A percentile compares a stretch with the other conserved stretches of the same genome.
These are phyloP conservation scores for Trichoderma sp. DNA, from an alignment of 2,329 filamentous ascomycete genomes.

Conservation along the genomic window DNA sequence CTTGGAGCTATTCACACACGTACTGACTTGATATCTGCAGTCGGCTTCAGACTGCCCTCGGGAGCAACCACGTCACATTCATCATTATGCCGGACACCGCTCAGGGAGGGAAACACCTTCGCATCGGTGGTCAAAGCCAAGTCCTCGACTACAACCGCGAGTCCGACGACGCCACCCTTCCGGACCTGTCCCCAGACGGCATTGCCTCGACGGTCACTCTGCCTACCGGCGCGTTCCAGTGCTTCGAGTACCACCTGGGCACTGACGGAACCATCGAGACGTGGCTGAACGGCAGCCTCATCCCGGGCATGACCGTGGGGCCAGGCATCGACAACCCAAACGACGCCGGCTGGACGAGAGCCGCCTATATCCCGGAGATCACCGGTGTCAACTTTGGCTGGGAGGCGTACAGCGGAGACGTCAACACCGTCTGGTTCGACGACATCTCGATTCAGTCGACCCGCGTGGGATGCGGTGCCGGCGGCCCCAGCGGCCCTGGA, in stretches of 20 bases:
- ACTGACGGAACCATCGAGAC: slow-evolving; percentile 21
- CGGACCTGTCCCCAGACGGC: slow-evolving; percentile 20
- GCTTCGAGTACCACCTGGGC: slow-evolving; percentile 21
- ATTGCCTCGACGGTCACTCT: slow-evolving; percentile 20
- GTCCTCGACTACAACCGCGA: slow-evolving; percentile 25
- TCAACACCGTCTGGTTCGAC: slow-evolving; percentile 23
- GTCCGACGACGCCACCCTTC: slow-evolving; percentile 22
- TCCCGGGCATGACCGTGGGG: slow-evolving; percentile 18
- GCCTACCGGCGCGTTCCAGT: slow-evolving; percentile 22
- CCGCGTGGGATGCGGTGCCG: slow-evolving; percentile 21
- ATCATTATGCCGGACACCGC: slow-evolving; percentile 20
- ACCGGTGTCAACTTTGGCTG: slow-evolving; percentile 26
- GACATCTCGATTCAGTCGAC: slow-evolving; percentile 12
- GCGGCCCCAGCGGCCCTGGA: not conserved
- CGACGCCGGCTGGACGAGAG: slow-evolving; percentile 20
- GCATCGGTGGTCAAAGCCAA: slow-evolving; percentile 20
- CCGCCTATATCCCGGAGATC: not conserved
- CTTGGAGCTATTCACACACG: not conserved
- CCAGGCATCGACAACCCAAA: slow-evolving; percentile 15
- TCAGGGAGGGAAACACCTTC: slow-evolving; percentile 10
- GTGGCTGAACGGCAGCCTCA: slow-evolving; percentile 17
- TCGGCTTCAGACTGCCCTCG: slow-evolving; percentile 20
- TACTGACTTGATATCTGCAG: slow-evolving; percentile 9
- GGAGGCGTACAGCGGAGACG: slow-evolving; percentile 24
- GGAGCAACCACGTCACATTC: slow-evolving; percentile 20